Percentiles rank a stretch among this genome's conserved stretches.
phyloP scores from a whole-genome alignment of 1,284 basidiomycete genomes.

The Gomphus bonarii region DNA sequence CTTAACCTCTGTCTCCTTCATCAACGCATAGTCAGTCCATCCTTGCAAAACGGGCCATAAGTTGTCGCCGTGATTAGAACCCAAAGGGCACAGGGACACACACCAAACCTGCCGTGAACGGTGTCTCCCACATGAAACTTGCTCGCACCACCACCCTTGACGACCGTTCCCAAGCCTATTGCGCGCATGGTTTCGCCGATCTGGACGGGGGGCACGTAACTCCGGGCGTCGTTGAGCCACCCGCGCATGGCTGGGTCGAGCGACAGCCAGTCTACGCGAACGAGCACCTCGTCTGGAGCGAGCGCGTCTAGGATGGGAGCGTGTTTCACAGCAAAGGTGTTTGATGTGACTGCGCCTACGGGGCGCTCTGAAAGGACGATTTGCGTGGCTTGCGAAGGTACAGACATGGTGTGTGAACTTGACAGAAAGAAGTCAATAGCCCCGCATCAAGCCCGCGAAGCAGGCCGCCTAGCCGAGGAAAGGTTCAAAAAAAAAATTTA shows the following conservation, averaged over 20 bases:
- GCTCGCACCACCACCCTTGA: conserved; percentile 23
- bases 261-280: conserved; percentile 67
- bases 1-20: conserved; percentile 42
- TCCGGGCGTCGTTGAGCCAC: conserved; percentile 63
- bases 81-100: conserved; percentile 15
- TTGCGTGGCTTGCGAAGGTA: conserved; percentile 28
- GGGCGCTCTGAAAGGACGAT: conserved; percentile 72
- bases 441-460: too few species aligned
- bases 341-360: conserved; percentile 47
- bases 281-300: conserved; percentile 47
- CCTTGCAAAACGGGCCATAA: conserved; percentile 28
- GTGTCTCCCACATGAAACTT: conserved; percentile 54
- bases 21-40: conserved; percentile 70
- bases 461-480: too few species aligned
- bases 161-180: conserved; percentile 56
- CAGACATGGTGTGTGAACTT: neutral
- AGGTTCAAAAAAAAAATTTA: too few species aligned
- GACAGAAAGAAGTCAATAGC: too few species aligned
- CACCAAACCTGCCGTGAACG: conserved; percentile 51
- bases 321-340: conserved; percentile 52
- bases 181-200: conserved; percentile 82
- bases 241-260: conserved; percentile 83
- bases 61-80: too few species aligned
- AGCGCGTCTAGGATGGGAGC: conserved; percentile 33
- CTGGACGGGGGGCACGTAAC: conserved; percentile 49